Evolutionary conservation across 1,139 yeast species (phyloP).

Genomic region (Saccharomyces hybrid): DNA sequence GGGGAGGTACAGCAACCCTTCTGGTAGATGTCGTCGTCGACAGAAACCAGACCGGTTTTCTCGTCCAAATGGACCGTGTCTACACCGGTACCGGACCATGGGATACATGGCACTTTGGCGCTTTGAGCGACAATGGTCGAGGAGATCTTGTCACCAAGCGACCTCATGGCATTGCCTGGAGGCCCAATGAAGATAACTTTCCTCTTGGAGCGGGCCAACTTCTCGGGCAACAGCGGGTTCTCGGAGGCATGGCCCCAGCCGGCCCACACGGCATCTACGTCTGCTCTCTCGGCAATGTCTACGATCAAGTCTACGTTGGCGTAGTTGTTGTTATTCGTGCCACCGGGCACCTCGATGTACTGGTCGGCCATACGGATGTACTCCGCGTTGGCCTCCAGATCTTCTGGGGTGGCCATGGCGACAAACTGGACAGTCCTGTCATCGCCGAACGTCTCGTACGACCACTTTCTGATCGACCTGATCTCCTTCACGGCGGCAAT

Average conservation of each 20-base stretch:
- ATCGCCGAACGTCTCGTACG: slow-evolving; percentile 94
- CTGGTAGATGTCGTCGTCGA: slow-evolving; percentile 70
- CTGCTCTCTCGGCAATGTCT: slow-evolving; percentile 92
- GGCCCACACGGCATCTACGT: slow-evolving; percentile 99
- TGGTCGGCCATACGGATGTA: slow-evolving; percentile 99
- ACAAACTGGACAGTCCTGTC: slow-evolving; percentile 90
- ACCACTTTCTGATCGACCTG: slow-evolving; percentile 96
- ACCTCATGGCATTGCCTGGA: slow-evolving; percentile 98
- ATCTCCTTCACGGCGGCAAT: slow-evolving; percentile 98
- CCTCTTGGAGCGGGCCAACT: slow-evolving; percentile 82
- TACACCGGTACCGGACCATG: slow-evolving; percentile 99
- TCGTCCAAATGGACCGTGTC: slow-evolving; percentile 66
- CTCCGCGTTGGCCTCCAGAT: slow-evolving; percentile 92
- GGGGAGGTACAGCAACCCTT: slow-evolving; percentile 84
- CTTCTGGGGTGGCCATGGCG: slow-evolving; percentile 99
- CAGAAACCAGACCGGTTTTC: slow-evolving; percentile 75
- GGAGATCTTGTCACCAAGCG: slow-evolving; percentile 94
- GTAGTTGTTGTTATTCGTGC: slow-evolving; percentile 94
- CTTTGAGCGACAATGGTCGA: slow-evolving; percentile 98
- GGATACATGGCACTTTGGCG: slow-evolving; percentile 95
- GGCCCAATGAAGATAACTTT: slow-evolving; percentile 93
- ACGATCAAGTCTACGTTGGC: slow-evolving; percentile 97
- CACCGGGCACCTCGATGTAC: slow-evolving; percentile 97
- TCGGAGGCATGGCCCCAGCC: slow-evolving; percentile 99
- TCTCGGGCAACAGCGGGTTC: slow-evolving; percentile 90